These are phyloP conservation scores for Allantophomopsis cytisporea DNA, from an alignment of 2,329 filamentous ascomycete species.

Conservation along the genomic window DNA sequence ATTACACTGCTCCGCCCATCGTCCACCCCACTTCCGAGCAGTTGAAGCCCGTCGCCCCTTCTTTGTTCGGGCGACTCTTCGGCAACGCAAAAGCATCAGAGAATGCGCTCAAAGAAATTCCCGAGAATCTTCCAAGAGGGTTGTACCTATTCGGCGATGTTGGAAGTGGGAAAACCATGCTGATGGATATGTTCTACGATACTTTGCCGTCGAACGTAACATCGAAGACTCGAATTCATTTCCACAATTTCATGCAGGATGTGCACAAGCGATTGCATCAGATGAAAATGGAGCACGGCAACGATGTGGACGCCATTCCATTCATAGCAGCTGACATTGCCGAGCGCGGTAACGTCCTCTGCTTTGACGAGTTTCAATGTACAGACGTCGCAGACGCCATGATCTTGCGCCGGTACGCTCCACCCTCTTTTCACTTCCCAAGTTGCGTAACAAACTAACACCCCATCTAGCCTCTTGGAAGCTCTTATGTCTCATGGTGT, in stretches of 20 bases:
- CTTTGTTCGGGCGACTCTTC: constrained; percentile 49
- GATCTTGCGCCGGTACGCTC: constrained; percentile 63
- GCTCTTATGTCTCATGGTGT: constrained; percentile 93
- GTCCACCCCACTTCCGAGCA: constrained; percentile 66
- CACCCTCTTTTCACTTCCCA: not conserved
- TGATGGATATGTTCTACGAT: constrained; percentile 98
- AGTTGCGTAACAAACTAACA: constrained; percentile 1
- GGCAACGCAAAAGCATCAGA: constrained; percentile 25
- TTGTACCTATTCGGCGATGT: constrained; percentile 95
- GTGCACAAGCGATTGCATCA: constrained; percentile 83
- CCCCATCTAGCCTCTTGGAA: constrained; percentile 54
- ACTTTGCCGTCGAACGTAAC: constrained; percentile 70
- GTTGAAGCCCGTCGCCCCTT: constrained; percentile 36
- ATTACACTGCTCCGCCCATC: constrained; percentile 63
- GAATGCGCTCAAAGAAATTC: constrained; percentile 35
- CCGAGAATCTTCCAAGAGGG: constrained; percentile 67
- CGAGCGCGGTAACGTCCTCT: constrained; percentile 70
- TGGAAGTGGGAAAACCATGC: constrained; percentile 95
- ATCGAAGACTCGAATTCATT: constrained; percentile 87
- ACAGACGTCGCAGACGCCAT: constrained; percentile 98
- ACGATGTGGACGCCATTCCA: constrained; percentile 78
- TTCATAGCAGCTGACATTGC: constrained; percentile 94
- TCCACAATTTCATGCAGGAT: constrained; percentile 99
- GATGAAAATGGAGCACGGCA: constrained; percentile 80
- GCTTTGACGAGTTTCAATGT: constrained; percentile 98